phyloP scores from a whole-genome alignment of 2,329 filamentous ascomycete genomes.

The Leptographium procerum region DNA sequence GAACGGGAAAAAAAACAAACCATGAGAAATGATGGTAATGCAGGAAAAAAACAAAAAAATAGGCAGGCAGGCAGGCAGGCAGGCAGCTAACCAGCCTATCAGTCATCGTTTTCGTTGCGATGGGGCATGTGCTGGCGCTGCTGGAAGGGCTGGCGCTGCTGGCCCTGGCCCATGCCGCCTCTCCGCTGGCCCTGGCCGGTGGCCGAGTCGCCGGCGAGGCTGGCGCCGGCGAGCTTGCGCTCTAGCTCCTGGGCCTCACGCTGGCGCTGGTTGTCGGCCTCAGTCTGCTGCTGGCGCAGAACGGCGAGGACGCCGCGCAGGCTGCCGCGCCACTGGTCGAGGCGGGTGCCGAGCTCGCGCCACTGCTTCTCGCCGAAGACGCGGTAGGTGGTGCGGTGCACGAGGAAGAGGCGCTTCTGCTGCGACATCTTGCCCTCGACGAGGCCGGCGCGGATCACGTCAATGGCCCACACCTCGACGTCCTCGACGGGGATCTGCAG shows the following conservation, averaged over 20 bases:
- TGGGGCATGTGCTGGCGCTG: neutral
- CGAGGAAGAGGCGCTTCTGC: constrained; percentile 82
- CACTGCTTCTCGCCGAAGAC: constrained; percentile 98
- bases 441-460: constrained; percentile 88
- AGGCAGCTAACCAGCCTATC: neutral
- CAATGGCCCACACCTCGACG: constrained; percentile 97
- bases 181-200: neutral
- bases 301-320: constrained; percentile 68
- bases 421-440: constrained; percentile 96
- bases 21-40: too few relatives aligned
- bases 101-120: constrained; percentile 3
- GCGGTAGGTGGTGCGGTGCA: constrained; percentile 91
- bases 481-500: constrained; percentile 74
- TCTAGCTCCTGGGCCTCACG: constrained; percentile 62
- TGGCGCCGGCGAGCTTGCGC: constrained; percentile 36
- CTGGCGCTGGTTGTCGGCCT: constrained; percentile 66
- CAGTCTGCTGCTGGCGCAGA: constrained; percentile 69
- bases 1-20: too few relatives aligned
- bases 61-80: neutral
- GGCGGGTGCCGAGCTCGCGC: constrained; percentile 79
- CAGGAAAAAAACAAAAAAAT: neutral
- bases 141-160: neutral
- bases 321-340: constrained; percentile 85
- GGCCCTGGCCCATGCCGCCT: neutral
- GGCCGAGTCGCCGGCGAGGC: constrained; percentile 14